Conservation (phyloP, 495 filamentous ascomycete genomes). For the Bacidia rubella region DNA sequence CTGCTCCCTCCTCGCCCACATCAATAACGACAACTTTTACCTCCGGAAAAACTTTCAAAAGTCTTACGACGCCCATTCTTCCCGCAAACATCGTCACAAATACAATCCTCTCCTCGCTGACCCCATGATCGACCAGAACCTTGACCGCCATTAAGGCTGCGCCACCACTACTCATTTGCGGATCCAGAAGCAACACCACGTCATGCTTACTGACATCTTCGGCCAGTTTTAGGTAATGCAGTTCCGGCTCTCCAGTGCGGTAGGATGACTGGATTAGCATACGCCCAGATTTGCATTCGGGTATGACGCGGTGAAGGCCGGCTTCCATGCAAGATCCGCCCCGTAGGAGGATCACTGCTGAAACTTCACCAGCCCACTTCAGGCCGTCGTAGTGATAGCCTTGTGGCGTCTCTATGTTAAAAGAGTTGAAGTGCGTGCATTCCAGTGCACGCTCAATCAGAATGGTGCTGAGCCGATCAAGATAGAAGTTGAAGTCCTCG, state of each 20-base stretch:
- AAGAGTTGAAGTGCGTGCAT: slow-evolving; percentile 47
- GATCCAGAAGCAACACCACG: slow-evolving; percentile 73
- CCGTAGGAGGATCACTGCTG: slow-evolving; percentile 76
- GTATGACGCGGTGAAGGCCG: slow-evolving; percentile 74
- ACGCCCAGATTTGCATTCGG: slow-evolving; percentile 80
- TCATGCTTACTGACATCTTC: slow-evolving; percentile 54
- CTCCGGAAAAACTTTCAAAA: slow-evolving; percentile 76
- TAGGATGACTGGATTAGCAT: slow-evolving; percentile 82
- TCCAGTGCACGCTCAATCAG: slow-evolving; percentile 76
- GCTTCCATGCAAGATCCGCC: slow-evolving; percentile 80
- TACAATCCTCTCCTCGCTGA: slow-evolving; percentile 70
- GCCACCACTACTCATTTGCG: slow-evolving; percentile 87
- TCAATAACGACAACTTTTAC: slow-evolving; percentile 72
- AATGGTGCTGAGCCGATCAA: slow-evolving; percentile 72
- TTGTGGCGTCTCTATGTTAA: slow-evolving; percentile 53
- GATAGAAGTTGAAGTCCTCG: slow-evolving; percentile 95
- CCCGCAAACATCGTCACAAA: slow-evolving; percentile 81
- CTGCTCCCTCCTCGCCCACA: slow-evolving; percentile 60
- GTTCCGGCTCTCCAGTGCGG: slow-evolving; percentile 72
- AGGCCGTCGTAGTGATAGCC: slow-evolving; percentile 56
- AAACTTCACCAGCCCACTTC: slow-evolving; percentile 50
- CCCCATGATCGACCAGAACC: slow-evolving; percentile 86
- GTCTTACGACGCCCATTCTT: slow-evolving; percentile 62
- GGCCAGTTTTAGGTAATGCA: slow-evolving; percentile 76
- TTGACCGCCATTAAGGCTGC: slow-evolving; percentile 94